Evolutionary conservation across 1,284 basidiomycete genomes (phyloP), one percentile per base, ranked within the genome.

Genomic region (Ganoderma lucidum): DNA sequence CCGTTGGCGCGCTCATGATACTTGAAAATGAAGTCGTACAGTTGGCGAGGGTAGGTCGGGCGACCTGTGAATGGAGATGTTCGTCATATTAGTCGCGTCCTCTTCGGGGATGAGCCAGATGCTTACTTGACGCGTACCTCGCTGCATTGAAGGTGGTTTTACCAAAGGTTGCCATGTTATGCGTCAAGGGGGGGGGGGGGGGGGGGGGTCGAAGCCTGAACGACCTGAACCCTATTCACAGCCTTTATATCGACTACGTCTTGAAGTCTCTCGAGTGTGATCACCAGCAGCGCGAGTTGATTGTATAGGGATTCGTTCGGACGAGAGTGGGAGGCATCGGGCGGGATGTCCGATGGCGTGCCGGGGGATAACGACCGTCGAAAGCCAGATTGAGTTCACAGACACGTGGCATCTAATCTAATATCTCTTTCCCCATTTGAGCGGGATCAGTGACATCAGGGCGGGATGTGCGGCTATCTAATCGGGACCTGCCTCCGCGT

Each of bases 81-180:
- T 15, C 15, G 35, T 19, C 37, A 19, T 15, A 8, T 59, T 17
- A 39, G 35, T 12, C 15, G 15, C 5, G 19, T 59, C 35, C 19
- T n/a, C 19, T 3, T 17, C 6, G 23, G n/a, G 17, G 9, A 42
- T 30, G 45, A 28, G n/a, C 45, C 17, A 53, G 44, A 3, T 17
- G 68, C 73, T 68, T 53, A 77, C 74, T 71, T 17, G 88, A 82
- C 2, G 91, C 87, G 73, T 93, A 93, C n/a, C 83, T 78, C n/a
- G 85, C 78, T 0, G 89, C 84, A 75, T 91, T 86, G 80, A 92
- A 93, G 0, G 86, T 85, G 0, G 83, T 78, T 73, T 90, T 91
- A 14, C 87, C 85, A 72, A 92, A 93, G 0, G 90, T 90, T 17
- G 92, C 84, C 92, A 93, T 93, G n/a, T 48, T 62, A 23, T 39